Base-by-base conservation (phyloP, 1,139 yeast species). In the Blastobotrys serpentis region DNA sequence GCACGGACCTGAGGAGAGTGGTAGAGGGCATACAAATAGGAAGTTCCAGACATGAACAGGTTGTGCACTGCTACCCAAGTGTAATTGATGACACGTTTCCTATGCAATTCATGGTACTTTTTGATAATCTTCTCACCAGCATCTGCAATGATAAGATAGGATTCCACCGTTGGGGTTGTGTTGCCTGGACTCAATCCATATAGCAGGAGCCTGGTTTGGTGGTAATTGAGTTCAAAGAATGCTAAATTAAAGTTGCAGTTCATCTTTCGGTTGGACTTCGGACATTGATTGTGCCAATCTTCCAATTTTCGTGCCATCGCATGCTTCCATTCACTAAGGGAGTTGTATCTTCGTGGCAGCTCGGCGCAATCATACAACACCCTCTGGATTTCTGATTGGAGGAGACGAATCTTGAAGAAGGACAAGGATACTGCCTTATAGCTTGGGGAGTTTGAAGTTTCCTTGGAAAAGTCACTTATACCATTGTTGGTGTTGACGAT, bases 61-160 rank as follows among this genome's bases (percentile, higher is more conserved):
- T 87, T 88, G 64, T 88, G 95, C 1, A 88, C 92, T 0, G 95
- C 95, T 0, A 90, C 92, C 96, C 96, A 89, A 0, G 96, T 87
- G 66, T 86, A 89, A 64, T 88, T 88, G 53, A 88, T 76, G 42
- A 79, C 73, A 56, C 78, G 79, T 29, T 74, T 74, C 17, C 70
- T 66, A 55, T 78, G 78, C 39, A 88, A 69, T 45, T 76, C 78
- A 42, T 76, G 70, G 63, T 86, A 89, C 39, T 81, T 76, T 41
- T 74, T 71, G 48, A 88, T 82, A 37, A 87, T 76, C 41, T 82
- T 82, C 56, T 77, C 78, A 1, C 94, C 79, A 0, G 90, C 78
- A 23, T 77, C 79, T 14, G 78, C 76, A n/a, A 86, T 79, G 41
- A 76, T 74, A 23, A 72, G 57, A 55, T 78, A 78, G 45, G 86